These are phyloP conservation scores for Prunus fruticosa DNA, from an alignment of 306 rosid species.

Conservation along the genomic window DNA sequence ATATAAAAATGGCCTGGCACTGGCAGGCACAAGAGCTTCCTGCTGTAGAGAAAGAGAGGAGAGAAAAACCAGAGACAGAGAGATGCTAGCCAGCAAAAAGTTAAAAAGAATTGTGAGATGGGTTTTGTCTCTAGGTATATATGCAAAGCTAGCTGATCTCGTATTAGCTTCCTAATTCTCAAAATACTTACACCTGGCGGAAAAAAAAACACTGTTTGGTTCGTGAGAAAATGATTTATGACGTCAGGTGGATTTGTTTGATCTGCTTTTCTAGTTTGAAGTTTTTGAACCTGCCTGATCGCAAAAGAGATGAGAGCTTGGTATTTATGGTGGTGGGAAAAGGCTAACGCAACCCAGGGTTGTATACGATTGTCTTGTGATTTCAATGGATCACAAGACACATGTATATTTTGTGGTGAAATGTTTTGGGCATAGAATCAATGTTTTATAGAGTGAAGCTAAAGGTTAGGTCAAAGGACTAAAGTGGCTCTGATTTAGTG, in stretches of 20 bases:
- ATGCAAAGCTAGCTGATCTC: neutral
- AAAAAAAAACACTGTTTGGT: neutral
- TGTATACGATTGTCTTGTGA: neutral
- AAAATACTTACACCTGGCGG: neutral
- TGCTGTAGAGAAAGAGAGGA: neutral
- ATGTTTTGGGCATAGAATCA: neutral
- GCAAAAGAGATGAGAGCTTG: slow-evolving; percentile 4
- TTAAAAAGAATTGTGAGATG: neutral
- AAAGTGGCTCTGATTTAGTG: neutral
- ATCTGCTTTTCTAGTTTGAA: neutral
- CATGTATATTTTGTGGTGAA: neutral
- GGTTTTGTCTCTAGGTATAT: neutral
- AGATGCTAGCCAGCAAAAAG: neutral
- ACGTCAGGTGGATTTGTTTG: neutral
- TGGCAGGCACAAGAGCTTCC: neutral
- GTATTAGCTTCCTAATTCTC: neutral
- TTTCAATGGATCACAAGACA: neutral
- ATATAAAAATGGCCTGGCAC: neutral
- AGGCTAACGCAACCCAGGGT: neutral
- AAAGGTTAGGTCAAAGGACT: slow-evolving; percentile 20
- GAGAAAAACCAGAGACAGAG: neutral
- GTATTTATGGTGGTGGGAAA: slow-evolving; percentile 12
- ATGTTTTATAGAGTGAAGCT: neutral
- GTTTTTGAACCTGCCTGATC: neutral
- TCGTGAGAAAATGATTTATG: neutral